Base-by-base conservation (phyloP, 2,329 filamentous ascomycete species). In the Fusarium albidum region DNA sequence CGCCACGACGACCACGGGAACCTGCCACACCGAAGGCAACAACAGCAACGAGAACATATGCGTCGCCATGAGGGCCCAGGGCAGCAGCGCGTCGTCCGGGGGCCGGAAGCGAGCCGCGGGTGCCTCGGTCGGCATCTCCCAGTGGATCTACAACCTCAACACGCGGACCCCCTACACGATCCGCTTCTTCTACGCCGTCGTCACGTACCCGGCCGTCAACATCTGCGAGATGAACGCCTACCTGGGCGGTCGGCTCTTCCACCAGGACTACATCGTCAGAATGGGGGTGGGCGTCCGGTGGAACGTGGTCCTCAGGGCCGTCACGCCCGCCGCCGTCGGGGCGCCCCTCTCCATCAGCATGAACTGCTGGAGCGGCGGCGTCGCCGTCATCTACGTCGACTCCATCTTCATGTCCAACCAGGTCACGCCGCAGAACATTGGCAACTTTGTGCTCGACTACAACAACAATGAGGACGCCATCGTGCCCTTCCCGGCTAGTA, bases 391-490 rank as follows among this genome's bases (percentile, higher is more conserved):
- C 5, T 43, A 49, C 18, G 34, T 59, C 34, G 56, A 59, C 33
- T 52, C 49, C 2, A 42, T 59, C 42, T 59, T 59, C 27, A 43
- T 59, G 9, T 57, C 52, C 11, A 52, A 59, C 37, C 21, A 49
- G 3, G 52, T 57, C 21, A 59, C 56, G 11, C 56, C 56, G 3
- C 17, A 44, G 34, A 59, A 46, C 28, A 59, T 59, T 17, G 39
- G 49, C 31, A 17, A 43, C 13, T 43, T 53, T 38, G 27, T 12
- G 12, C 26, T 59, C 10, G 46, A 56, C 33, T 59, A 21, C 21
- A 21, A 21, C 7, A 21, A 21, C 21, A 7, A 21, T 21, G 21
- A 21, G 21, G 21, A 21, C 21, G 21, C 21, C 21, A 21, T 21
- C 21, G 21, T 21, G 21, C 21, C 21, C 21, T 21, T 21, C 21